Percentiles rank a stretch among this genome's conserved stretches.
phyloP scores from a whole-genome alignment of 345 rosid genomes.

The Aquilaria malaccensis region DNA sequence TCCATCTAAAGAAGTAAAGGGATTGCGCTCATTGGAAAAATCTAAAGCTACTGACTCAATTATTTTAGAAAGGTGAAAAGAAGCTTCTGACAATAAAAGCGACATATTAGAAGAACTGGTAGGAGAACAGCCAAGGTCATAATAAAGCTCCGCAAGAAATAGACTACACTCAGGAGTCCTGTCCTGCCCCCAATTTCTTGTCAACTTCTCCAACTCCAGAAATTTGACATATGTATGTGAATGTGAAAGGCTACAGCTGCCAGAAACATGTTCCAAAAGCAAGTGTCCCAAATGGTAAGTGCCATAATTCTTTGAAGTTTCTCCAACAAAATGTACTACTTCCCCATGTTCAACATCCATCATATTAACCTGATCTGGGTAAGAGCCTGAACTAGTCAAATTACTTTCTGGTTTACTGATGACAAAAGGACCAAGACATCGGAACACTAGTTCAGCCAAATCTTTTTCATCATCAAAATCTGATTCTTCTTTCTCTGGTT shows the following conservation, averaged over 20 bases:
- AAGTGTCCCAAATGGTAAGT: conserved; percentile 88
- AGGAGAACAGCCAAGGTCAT: conserved; percentile 58
- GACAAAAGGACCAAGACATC: conserved; percentile 66
- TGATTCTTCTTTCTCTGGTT: conserved; percentile 81
- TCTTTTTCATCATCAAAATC: conserved; percentile 59
- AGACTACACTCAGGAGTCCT: conserved; percentile 83
- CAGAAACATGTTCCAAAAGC: conserved; percentile 58
- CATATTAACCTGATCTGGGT: conserved; percentile 28
- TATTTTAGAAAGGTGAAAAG: conserved; percentile 87
- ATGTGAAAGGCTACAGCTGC: conserved; percentile 35
- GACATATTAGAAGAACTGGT: conserved; percentile 38
- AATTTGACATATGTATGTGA: conserved; percentile 51
- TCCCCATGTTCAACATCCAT: conserved; percentile 39
- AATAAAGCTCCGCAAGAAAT: conserved; percentile 84
- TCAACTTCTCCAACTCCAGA: conserved; percentile 76
- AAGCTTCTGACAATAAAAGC: conserved; percentile 56
- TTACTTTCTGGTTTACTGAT: conserved; percentile 24
- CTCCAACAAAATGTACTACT: conserved; percentile 50
- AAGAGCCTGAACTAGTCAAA: conserved; percentile 28
- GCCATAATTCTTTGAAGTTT: conserved; percentile 69
- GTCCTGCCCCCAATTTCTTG: conserved; percentile 78
- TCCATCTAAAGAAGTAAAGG: conserved; percentile 28
- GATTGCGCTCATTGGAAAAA: conserved; percentile 13
- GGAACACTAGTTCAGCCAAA: conserved; percentile 53
- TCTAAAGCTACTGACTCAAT: conserved; percentile 79